Evolutionary conservation across 352 stramenopile species (phyloP), one percentile per base, ranked within the genome.

Genomic region (Phytopythium montanum): DNA sequence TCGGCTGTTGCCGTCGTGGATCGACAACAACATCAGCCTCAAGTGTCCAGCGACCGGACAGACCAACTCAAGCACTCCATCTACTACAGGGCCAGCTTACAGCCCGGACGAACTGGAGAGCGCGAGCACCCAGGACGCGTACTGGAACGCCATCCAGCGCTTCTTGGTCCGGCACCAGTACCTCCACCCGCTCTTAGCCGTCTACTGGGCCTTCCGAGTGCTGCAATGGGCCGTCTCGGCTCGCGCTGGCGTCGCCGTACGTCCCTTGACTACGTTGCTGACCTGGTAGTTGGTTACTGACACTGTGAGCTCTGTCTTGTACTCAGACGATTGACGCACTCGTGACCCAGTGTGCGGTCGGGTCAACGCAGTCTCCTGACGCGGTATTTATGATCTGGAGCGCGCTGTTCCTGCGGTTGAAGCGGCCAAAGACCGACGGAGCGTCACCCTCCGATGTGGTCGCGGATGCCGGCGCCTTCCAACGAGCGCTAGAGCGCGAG

Each of bases 121-220:
- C 34, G 70, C 70, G n/a, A 73, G 76, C 5, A 90, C 82, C 25
- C 76, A 88, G 42, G 82, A 92, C 64, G 41, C 64, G 14, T 89
- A 92, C 59, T 92, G 82, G 82, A 92, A 92, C 46, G 80, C 90
- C 34, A 89, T 90, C 46, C 82, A 92, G 59, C 73, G 76, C 26
- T 86, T 83, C 36, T 39, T 89, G 25, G 62, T 79, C 13, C 65
- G 87, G 31, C 67, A 79, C 29, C 72, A 76, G 18, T 92, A 87
- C 39, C 52, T 90, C 2, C 82, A 92, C 38, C 82, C 82, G 25
- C 46, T 92, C 0, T 53, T 92, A 18, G 60, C 83, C 19, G 58
- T 79, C 3, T 89, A 92, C 54, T 92, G 82, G 82, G 73, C 66
- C 19, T 89, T 85, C 51, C 70, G 72, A 26, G 65, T 92, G 31